These are phyloP conservation scores for Termitomyces sp. DNA, from an alignment of 768 basidiomycete species.

Conservation along the genomic window DNA sequence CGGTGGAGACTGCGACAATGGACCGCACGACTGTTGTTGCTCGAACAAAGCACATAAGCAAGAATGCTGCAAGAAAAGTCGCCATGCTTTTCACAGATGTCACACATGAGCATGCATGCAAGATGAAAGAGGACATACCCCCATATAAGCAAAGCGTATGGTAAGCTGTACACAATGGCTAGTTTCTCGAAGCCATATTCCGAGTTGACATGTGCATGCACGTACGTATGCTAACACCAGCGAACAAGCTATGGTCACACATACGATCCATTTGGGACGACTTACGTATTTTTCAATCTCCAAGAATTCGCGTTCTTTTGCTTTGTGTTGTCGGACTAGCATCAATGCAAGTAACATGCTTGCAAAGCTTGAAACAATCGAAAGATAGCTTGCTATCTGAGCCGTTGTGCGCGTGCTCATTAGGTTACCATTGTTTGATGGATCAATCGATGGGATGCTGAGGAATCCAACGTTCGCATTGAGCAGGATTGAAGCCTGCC, in stretches of 20 bases:
- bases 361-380: constrained; percentile 35
- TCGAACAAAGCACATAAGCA: constrained; percentile 1
- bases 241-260: not conserved
- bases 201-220: constrained; percentile 1
- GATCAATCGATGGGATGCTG: constrained; percentile 36
- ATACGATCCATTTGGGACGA: not conserved
- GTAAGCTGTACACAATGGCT: constrained; percentile 7
- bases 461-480: constrained; percentile 48
- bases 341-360: constrained; percentile 39
- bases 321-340: constrained; percentile 39
- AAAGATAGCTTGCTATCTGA: constrained; percentile 40
- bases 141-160: constrained; percentile 7
- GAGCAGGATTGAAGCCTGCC: constrained; percentile 43
- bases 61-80: constrained; percentile 1
- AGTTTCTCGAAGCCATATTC: constrained; percentile 1
- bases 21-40: not conserved
- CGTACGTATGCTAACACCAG: not conserved
- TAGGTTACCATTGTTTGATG: constrained; percentile 23
- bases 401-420: constrained; percentile 17
- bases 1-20: not conserved
- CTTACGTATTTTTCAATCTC: constrained; percentile 3
- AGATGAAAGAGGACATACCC: not conserved
- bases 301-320: constrained; percentile 23
- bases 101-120: not conserved
- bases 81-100: not conserved